phyloP scores from a whole-genome alignment of 441 rosid species.

The Sinapis alba region DNA sequence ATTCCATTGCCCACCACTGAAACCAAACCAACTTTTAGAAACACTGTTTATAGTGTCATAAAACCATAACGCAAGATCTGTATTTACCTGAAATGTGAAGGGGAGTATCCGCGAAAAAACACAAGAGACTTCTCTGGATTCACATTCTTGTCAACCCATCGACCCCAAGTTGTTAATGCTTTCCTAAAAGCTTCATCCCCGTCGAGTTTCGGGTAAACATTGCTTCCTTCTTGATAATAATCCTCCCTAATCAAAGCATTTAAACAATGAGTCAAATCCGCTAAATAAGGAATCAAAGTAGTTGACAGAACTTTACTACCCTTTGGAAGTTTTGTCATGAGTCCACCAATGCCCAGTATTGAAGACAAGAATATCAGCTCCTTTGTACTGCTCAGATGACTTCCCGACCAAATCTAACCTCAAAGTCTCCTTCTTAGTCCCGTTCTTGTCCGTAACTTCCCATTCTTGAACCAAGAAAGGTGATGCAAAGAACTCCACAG shows the following conservation, averaged over 20 bases:
- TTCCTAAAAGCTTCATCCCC: slow-evolving; percentile 86
- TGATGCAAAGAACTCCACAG: slow-evolving; percentile 80
- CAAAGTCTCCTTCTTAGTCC: slow-evolving; percentile 69
- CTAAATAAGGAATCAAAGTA: background rate
- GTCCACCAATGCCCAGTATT: slow-evolving; percentile 99
- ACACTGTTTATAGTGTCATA: background rate
- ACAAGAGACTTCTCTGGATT: slow-evolving; percentile 66
- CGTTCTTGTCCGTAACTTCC: slow-evolving; percentile 61
- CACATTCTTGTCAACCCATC: slow-evolving; percentile 84
- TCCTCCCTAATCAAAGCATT: slow-evolving; percentile 61
- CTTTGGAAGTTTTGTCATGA: slow-evolving; percentile 90
- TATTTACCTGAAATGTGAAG: slow-evolving; percentile 80
- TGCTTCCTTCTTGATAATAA: slow-evolving; percentile 92
- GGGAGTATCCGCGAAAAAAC: slow-evolving; percentile 90
- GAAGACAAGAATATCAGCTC: slow-evolving; percentile 75
- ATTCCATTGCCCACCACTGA: slow-evolving; percentile 98
- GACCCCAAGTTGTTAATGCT: slow-evolving; percentile 89
- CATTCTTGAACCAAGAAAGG: slow-evolving; percentile 95
- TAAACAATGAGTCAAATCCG: background rate
- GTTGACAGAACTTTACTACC: slow-evolving; percentile 52
- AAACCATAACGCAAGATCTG: background rate
- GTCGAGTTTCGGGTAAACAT: slow-evolving; percentile 68
- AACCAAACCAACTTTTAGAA: background rate
- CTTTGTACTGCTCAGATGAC: slow-evolving; percentile 66
- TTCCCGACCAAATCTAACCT: slow-evolving; percentile 81